These are phyloP conservation scores for Aspergillus conjunctus DNA, from an alignment of 495 filamentous ascomycete species.

Conservation along the genomic window DNA sequence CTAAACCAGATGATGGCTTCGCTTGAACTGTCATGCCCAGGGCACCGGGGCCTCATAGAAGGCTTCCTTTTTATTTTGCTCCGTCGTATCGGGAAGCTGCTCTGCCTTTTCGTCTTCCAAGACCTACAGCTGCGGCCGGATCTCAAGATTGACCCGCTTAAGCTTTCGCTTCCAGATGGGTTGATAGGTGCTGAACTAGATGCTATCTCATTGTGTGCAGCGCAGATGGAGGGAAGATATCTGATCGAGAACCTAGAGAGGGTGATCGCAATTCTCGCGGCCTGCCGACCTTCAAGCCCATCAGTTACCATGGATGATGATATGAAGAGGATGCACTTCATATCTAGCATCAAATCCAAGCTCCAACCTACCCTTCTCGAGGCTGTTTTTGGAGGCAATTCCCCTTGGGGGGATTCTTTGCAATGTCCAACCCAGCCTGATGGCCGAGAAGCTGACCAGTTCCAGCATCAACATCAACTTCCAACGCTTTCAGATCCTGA, in stretches of 20 bases:
- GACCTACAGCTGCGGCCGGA: constrained; percentile 31
- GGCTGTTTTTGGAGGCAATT: constrained; percentile 40
- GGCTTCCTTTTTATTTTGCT: constrained; percentile 42
- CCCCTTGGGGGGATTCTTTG: constrained; percentile 29
- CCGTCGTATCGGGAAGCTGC: constrained; percentile 38
- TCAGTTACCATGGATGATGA: background rate
- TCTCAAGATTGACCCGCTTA: constrained; percentile 21
- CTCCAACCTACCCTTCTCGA: constrained; percentile 47
- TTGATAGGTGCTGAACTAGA: constrained; percentile 29
- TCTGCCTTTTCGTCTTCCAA: constrained; percentile 43
- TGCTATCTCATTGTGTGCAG: constrained; percentile 23
- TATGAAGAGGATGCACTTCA: constrained; percentile 15
- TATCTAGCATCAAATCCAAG: constrained; percentile 30
- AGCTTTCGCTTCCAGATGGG: constrained; percentile 35
- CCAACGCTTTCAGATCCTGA: constrained; percentile 32
- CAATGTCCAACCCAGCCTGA: constrained; percentile 28
- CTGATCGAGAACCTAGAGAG: constrained; percentile 44
- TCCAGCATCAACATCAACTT: background rate
- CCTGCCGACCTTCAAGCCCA: background rate
- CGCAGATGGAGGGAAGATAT: constrained; percentile 36
- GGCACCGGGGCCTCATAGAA: constrained; percentile 39
- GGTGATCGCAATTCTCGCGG: constrained; percentile 31
- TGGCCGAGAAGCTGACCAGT: constrained; percentile 18
- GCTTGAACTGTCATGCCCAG: constrained; percentile 28
- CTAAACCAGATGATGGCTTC: constrained; percentile 35